These are phyloP conservation scores for Fraxinus nigra DNA, from an alignment of 305 asterid species.

Conservation along the genomic window DNA sequence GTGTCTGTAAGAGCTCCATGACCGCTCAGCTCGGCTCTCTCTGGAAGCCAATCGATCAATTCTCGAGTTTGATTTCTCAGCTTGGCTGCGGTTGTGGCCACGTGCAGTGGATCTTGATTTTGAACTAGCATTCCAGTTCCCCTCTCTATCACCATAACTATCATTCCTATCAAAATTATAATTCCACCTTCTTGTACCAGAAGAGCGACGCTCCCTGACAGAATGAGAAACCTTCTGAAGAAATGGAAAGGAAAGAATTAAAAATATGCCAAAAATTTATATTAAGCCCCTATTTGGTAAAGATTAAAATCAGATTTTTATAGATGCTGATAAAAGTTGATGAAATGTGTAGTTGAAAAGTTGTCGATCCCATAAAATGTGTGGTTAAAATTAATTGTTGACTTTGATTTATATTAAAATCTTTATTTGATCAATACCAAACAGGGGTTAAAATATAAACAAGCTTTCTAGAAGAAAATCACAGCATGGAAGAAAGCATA, in stretches of 20 bases:
- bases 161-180: constrained; percentile 74
- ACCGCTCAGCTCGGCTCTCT: constrained; percentile 60
- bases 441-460: neutral
- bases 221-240: constrained; percentile 58
- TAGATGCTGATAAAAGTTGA: too few species aligned
- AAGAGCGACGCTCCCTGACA: constrained; percentile 63
- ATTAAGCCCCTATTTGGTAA: neutral
- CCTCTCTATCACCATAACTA: constrained; percentile 64
- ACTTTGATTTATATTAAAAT: neutral
- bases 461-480: neutral
- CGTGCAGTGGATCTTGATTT: constrained; percentile 67
- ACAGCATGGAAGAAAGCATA: constrained; percentile 11
- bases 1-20: constrained; percentile 32
- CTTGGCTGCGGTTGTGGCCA: constrained; percentile 54
- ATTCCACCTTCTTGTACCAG: constrained; percentile 72
- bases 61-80: constrained; percentile 66
- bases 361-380: neutral
- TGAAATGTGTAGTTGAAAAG: neutral
- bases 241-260: constrained; percentile 29
- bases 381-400: neutral
- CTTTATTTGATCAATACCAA: neutral
- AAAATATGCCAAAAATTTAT: neutral
- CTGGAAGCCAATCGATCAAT: constrained; percentile 47
- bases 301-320: too few species aligned
- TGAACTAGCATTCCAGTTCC: constrained; percentile 64